A percentile compares a stretch with the other conserved stretches of the same genome.
phyloP scores from a whole-genome alignment of 306 rosid species.

The Prunus padus region DNA sequence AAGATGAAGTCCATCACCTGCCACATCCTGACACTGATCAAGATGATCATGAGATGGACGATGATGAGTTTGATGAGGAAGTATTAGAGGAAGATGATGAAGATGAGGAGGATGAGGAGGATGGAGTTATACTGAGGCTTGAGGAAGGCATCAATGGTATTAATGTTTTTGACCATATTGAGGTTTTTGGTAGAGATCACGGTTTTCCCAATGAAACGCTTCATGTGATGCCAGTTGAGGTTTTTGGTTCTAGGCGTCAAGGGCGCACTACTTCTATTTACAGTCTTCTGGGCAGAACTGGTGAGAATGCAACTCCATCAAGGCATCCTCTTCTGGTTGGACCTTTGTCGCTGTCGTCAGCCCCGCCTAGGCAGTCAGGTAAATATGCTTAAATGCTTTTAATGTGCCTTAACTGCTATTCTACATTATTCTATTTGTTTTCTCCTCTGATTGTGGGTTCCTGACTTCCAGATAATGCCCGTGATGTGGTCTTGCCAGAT shows the following conservation, averaged over 20 bases:
- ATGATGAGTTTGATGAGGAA: conserved; percentile 90
- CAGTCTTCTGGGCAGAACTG: conserved; percentile 86
- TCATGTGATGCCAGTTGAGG: conserved; percentile 96
- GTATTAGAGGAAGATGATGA: conserved; percentile 94
- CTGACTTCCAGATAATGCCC: conserved; percentile 42
- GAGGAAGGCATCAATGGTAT: conserved; percentile 99
- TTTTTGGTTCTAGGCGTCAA: conserved; percentile 92
- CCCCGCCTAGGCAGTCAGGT: conserved; percentile 64
- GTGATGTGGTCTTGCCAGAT: conserved; percentile 46
- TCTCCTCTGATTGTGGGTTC: conserved; percentile 1
- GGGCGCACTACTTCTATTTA: conserved; percentile 95
- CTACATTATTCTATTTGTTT: neutral
- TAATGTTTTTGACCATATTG: conserved; percentile 91
- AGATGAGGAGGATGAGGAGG: conserved; percentile 94
- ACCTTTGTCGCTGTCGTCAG: conserved; percentile 56
- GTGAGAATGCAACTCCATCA: conserved; percentile 75
- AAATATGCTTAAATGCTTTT: conserved; percentile 4
- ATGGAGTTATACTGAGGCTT: conserved; percentile 85
- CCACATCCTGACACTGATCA: conserved; percentile 91
- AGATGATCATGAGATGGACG: conserved; percentile 93
- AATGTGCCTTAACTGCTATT: neutral
- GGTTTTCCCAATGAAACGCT: conserved; percentile 82
- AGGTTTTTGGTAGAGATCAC: conserved; percentile 86
- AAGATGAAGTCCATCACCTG: conserved; percentile 85
- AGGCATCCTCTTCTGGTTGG: conserved; percentile 91